These are phyloP conservation scores for Talaromyces proteolyticus DNA, from an alignment of 495 filamentous ascomycete genomes.

Conservation along the genomic window DNA sequence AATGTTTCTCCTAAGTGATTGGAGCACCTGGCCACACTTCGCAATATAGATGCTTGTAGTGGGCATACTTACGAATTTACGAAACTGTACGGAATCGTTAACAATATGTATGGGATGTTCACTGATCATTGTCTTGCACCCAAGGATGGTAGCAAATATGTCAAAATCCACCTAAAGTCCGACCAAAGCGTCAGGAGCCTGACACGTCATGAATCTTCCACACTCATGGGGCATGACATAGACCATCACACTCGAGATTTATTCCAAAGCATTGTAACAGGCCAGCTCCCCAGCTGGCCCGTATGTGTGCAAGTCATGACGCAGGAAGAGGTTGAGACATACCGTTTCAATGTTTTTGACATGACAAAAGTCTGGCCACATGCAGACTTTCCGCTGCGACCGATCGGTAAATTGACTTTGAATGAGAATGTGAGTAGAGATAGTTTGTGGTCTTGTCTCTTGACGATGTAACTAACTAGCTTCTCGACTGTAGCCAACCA, in stretches of 20 bases:
- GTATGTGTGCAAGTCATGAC: constrained; percentile 66
- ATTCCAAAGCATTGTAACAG: constrained; percentile 59
- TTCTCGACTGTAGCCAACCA: too few species aligned
- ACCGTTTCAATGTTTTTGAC: constrained; percentile 72
- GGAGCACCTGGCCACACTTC: constrained; percentile 63
- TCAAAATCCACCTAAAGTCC: constrained; percentile 66
- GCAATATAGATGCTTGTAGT: constrained; percentile 68
- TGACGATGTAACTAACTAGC: too few species aligned
- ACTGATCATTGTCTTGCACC: not conserved
- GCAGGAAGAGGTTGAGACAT: constrained; percentile 64
- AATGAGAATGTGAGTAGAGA: too few species aligned
- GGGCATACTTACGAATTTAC: constrained; percentile 70
- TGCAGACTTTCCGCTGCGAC: constrained; percentile 59
- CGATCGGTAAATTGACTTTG: constrained; percentile 61
- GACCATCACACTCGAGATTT: constrained; percentile 69
- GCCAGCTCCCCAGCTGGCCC: constrained; percentile 65
- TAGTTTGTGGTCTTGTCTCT: too few species aligned
- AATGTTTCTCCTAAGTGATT: constrained; percentile 69
- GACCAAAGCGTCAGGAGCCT: constrained; percentile 65
- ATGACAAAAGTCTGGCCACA: constrained; percentile 73
- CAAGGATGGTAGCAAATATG: constrained; percentile 36
- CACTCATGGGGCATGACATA: constrained; percentile 58
- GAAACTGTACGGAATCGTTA: constrained; percentile 52
- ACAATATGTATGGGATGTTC: too few species aligned
- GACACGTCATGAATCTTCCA: constrained; percentile 54